A percentile compares a stretch with the other conserved stretches of the same genome.
phyloP scores from a whole-genome alignment of 2,329 filamentous ascomycete genomes.

The Trichocomaceae sp. region DNA sequence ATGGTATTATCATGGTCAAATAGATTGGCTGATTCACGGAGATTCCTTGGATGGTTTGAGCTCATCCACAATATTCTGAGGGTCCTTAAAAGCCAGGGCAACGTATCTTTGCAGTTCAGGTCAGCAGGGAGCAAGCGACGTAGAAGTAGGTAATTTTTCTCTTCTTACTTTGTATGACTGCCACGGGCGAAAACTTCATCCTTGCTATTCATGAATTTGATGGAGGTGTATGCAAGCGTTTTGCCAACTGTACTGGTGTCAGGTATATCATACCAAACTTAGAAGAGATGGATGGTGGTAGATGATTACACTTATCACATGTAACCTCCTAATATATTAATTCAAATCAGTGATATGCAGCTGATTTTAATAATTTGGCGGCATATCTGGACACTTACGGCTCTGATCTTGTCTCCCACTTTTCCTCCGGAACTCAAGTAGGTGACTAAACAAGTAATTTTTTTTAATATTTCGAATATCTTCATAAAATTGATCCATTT shows the following conservation, averaged over 20 bases:
- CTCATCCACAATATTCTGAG: slow-evolving; percentile 55
- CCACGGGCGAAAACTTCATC: slow-evolving; percentile 57
- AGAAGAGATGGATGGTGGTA: not conserved
- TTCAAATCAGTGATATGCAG: slow-evolving; percentile 16
- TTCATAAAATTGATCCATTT: not conserved
- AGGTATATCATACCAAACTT: not conserved
- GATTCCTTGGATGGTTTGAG: slow-evolving; percentile 35
- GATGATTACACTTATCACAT: slow-evolving; percentile 56
- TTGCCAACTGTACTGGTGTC: slow-evolving; percentile 49
- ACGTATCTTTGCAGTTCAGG: slow-evolving; percentile 42
- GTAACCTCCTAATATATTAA: slow-evolving; percentile 44
- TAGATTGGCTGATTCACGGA: not conserved
- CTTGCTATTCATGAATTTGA: slow-evolving; percentile 54
- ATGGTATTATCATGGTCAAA: not conserved
- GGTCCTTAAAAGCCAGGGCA: slow-evolving; percentile 55
- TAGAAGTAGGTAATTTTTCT: not conserved
- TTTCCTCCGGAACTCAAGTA: slow-evolving; percentile 59
- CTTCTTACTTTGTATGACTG: slow-evolving; percentile 58
- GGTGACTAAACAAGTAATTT: slow-evolving; percentile 42
- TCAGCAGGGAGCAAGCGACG: not conserved
- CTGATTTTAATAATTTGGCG: not conserved
- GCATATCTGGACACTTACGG: slow-evolving; percentile 30
- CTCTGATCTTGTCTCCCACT: slow-evolving; percentile 53
- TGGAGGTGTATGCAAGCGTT: slow-evolving; percentile 57
- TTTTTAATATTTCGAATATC: not conserved